Evolutionary conservation across 108 stramenopile species (phyloP), one percentile per base, ranked within the genome.

Genomic region (Cyclotella kingstonii): DNA sequence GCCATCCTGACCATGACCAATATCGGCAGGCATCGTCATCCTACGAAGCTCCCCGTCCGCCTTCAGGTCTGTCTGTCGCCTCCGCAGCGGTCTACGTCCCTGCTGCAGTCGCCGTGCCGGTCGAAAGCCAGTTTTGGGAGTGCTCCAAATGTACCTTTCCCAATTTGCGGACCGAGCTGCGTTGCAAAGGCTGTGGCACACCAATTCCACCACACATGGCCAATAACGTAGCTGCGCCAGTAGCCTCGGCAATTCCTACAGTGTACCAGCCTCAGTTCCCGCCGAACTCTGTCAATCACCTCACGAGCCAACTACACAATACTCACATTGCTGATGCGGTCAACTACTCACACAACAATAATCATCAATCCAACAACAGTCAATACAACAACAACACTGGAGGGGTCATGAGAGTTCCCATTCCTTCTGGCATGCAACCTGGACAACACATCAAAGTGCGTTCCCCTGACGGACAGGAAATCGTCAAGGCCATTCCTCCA

Each of bases 381-480:
- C 14, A 6, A 46, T 8, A 25, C 40, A 9, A 3, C 26, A 44
- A 31, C 45, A 28, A n/a, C n/a, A 50, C 51, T 25, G n/a, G 11
- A 35, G 60, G 54, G 46, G 47, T 53, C 2, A 72, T 73, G 71
- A 64, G 63, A 58, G 71, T 73, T 0, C 71, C 47, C 33, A 54
- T 72, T 4, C 70, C 70, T 28, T 6, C 40, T 11, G 70, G 70
- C 0, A 63, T 72, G 70, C 49, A 38, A 23, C 50, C 71, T 0
- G 71, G 71, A 5, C 71, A 65, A 64, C 52, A 64, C 25, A 59
- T 73, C 14, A 64, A 60, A 44, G 71, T 73, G 0, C 63, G 71
- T 10, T 52, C 71, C 25, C 71, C 71, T 4, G 43, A 58, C 11
- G 71, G 71, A 42, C 48, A 12, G 18, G 71, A 73, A 49, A 43